Evolutionary conservation across 768 basidiomycete genomes (phyloP), one percentile per base, ranked within the genome.

Genomic region (Exidia glandulosa): DNA sequence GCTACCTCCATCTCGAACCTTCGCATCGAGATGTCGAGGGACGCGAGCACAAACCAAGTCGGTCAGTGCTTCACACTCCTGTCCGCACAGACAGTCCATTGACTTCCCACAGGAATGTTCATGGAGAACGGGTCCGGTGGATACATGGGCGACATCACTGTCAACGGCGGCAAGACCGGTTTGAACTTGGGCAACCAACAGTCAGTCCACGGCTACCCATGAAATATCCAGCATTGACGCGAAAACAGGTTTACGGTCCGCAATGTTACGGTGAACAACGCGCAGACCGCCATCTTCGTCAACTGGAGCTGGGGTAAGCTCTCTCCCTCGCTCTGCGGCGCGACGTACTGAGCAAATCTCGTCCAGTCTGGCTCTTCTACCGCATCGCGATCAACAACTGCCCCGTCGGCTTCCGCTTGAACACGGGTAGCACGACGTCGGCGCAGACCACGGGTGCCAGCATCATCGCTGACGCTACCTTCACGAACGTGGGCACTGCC

Each of bases 231-330:
- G 90, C 61, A 82, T 79, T 77, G 85, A 85, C 56, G 88, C 88
- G 90, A 90, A 64, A 89, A 91, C 71, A 88, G 90, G 79, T 84
- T 84, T 62, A 83, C 80, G 1, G 78, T 84, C 9, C 76, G 82
- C 2, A 85, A 84, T 61, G 64, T 84, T 57, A 82, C 79, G 1
- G 68, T 84, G 62, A 83, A 81, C 64, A 79, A 82, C 62, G 80
- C 82, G 31, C 69, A 76, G 50, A 54, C 50, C 10, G 73, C 73
- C 36, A 61, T 63, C 70, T 61, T 62, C 62, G 65, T 61, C 10
- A 34, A 63, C 31, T 72, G 71, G 71, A 68, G 68, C 41, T 72
- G 71, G 72, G 73, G 79, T 54, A 54, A 7, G 50, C 25, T 12
- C 50, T 27, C 30, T 19, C 50, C 30, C 10, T 25, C 27, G n/a